A percentile compares a stretch with the other conserved stretches of the same genome.
Conservation (phyloP, 202 grass and related monocot genomes). For the Digitaria exilis region DNA sequence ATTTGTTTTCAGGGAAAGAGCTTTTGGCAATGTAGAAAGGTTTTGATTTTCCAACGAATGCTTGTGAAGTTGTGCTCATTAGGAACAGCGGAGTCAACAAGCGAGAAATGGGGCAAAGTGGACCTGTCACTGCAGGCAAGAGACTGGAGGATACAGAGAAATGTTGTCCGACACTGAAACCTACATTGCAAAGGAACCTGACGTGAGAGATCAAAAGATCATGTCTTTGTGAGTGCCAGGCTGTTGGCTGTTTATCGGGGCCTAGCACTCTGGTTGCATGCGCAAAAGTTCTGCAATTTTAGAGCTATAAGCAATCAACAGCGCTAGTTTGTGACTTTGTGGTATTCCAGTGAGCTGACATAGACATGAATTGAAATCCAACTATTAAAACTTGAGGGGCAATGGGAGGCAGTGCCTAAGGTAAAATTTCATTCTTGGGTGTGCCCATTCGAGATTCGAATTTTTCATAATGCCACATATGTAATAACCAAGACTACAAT, state of each 20-base stretch:
- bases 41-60: background rate
- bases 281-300: background rate
- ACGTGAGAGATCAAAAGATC: constrained; percentile 28
- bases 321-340: background rate
- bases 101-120: background rate
- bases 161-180: constrained; percentile 33
- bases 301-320: background rate
- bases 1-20: background rate
- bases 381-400: background rate
- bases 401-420: background rate
- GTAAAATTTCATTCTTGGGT: background rate
- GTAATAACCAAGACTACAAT: background rate
- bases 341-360: background rate
- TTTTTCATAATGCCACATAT: background rate
- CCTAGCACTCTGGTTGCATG: background rate
- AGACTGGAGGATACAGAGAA: background rate
- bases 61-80: constrained; percentile 21
- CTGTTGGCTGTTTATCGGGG: background rate
- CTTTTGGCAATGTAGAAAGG: constrained; percentile 25
- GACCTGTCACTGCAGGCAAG: background rate
- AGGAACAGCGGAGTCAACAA: background rate
- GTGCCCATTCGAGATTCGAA: background rate
- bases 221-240: background rate
- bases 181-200: constrained; percentile 50
- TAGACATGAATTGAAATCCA: background rate